Percentiles rank a stretch among this genome's conserved stretches.
phyloP scores from a whole-genome alignment of 139 green algal genomes.

The Astrephomene gubernaculifera region DNA sequence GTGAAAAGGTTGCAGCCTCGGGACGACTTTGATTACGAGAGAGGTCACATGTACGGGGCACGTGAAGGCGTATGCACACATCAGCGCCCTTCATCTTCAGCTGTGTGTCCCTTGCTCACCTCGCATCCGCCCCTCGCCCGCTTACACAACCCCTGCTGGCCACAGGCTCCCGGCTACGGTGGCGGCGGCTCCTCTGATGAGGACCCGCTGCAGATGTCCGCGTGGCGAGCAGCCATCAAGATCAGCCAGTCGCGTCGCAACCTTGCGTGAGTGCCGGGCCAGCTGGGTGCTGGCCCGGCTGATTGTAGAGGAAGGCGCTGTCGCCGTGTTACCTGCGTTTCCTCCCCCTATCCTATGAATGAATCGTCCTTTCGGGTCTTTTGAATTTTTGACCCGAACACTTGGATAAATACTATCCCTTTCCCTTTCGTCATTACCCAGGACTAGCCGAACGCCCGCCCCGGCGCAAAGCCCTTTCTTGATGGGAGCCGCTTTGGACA shows the following conservation, averaged over 20 bases:
- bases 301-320: not conserved
- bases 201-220: not conserved
- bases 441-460: too few species aligned
- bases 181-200: not conserved
- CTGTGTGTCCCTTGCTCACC: too few species aligned
- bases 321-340: not conserved
- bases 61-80: not conserved
- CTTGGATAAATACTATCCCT: too few species aligned
- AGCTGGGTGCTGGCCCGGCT: not conserved
- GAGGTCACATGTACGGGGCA: not conserved
- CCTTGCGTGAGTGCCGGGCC: not conserved
- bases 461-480: too few species aligned
- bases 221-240: constrained; percentile 19
- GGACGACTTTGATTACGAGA: not conserved
- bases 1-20: too few species aligned
- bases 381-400: too few species aligned
- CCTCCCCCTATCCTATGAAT: too few species aligned
- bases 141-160: not conserved
- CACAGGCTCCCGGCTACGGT: not conserved
- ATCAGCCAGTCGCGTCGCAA: not conserved
- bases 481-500: not conserved
- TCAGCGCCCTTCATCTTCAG: too few species aligned
- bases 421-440: too few species aligned
- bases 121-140: not conserved
- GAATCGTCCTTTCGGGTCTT: too few species aligned